A percentile compares a stretch with the other conserved stretches of the same genome.
phyloP scores from a whole-genome alignment of 306 rosid species.

The Dalbergia oliveri region DNA sequence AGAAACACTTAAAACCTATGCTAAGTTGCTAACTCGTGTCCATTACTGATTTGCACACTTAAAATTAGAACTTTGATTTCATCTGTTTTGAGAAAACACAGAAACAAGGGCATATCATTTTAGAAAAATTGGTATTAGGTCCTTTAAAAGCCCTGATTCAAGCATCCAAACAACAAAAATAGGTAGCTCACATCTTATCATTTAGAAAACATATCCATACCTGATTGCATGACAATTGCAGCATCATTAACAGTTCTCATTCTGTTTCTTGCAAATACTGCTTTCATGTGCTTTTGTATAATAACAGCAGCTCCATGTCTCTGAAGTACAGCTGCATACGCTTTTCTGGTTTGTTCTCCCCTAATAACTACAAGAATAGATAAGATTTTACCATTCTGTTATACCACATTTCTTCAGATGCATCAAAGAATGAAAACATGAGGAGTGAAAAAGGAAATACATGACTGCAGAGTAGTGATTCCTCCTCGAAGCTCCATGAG shows the following conservation, averaged over 20 bases:
- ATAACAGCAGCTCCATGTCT: constrained; percentile 78
- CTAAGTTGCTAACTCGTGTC: not conserved
- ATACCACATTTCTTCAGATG: constrained; percentile 35
- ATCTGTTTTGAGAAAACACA: not conserved
- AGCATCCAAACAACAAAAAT: not conserved
- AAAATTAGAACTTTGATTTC: not conserved
- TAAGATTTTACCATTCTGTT: constrained; percentile 1
- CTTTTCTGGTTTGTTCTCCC: constrained; percentile 78
- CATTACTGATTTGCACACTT: not conserved
- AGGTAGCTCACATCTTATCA: too few relatives aligned
- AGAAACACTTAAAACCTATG: constrained; percentile 22
- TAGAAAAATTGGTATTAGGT: too few relatives aligned
- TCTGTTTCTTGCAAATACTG: constrained; percentile 59
- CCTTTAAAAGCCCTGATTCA: too few relatives aligned
- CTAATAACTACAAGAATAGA: constrained; percentile 72
- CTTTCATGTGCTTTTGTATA: constrained; percentile 77
- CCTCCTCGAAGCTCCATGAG: constrained; percentile 72
- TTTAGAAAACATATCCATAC: constrained; percentile 49
- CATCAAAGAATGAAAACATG: constrained; percentile 43
- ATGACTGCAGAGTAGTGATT: constrained; percentile 84
- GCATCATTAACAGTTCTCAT: constrained; percentile 62
- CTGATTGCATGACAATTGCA: constrained; percentile 77
- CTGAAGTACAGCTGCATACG: constrained; percentile 63
- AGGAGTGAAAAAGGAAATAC: constrained; percentile 57
- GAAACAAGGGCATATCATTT: too few relatives aligned